These are phyloP conservation scores for Yamadazyma spencermartinsiae DNA, from an alignment of 1,139 yeast genomes.

Conservation along the genomic window DNA sequence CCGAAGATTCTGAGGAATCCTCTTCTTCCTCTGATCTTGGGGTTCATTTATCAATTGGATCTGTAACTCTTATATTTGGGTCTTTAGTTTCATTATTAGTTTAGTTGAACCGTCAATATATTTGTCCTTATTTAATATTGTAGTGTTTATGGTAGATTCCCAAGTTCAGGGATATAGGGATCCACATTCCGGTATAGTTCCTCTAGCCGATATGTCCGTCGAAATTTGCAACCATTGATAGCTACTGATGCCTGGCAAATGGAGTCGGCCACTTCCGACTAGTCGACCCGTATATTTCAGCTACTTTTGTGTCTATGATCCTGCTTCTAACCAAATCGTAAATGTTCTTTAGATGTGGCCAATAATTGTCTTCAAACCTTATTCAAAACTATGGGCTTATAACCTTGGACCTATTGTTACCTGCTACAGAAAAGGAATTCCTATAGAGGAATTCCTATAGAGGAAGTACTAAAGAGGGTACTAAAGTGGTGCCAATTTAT, in stretches of 20 bases:
- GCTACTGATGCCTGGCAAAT: too few relatives aligned
- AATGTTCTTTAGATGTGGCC: neutral
- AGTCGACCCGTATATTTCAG: neutral
- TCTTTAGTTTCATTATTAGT: slow-evolving; percentile 11
- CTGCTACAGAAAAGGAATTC: neutral
- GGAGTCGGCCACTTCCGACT: too few relatives aligned
- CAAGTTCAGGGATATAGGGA: too few relatives aligned
- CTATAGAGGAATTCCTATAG: too few relatives aligned
- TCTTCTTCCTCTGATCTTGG: slow-evolving; percentile 23
- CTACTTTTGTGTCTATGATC: neutral
- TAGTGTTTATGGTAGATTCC: too few relatives aligned
- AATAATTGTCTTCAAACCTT: neutral
- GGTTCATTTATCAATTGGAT: slow-evolving; percentile 8
- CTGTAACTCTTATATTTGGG: slow-evolving; percentile 12
- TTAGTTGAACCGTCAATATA: slow-evolving; percentile 3
- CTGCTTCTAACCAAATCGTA: neutral
- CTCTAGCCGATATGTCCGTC: too few relatives aligned
- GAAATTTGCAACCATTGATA: too few relatives aligned
- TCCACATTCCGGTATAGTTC: too few relatives aligned
- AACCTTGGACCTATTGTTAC: neutral
- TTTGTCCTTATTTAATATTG: too few relatives aligned
- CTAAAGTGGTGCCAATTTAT: too few relatives aligned
- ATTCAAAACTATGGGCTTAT: neutral
- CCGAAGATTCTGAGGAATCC: slow-evolving; percentile 16
- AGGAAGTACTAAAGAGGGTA: too few relatives aligned